Base-by-base conservation (phyloP, 2,329 filamentous ascomycete genomes). In the Talaromyces marneffei region DNA sequence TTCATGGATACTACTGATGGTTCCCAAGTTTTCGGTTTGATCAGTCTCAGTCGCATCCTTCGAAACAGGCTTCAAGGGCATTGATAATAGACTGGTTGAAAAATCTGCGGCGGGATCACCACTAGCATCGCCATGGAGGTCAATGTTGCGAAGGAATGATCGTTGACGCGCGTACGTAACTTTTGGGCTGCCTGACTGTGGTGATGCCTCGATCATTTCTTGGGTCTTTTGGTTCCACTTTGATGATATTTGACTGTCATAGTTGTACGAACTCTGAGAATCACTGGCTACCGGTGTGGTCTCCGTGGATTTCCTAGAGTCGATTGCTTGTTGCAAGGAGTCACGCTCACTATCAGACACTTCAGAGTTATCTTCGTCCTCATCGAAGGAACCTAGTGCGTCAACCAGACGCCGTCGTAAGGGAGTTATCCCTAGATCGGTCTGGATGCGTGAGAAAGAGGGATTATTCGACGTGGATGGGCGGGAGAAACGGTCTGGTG, bases 121-220 rank as follows among this genome's bases (percentile, higher is more conserved):
- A 23, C 27, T 37, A 25, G 58, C 40, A 9, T 60, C 57, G 23
- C 37, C 55, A 18, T 58, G 23, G 8, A 52, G 20, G 37, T 66
- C 60, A 6, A 52, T 29, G 64, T 86, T 83, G 65, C 81, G 78
- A n/a, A 87, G 72, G 63, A 86, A 85, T 1, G 85, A 85, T 50
- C 85, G 79, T 65, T 83, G 78, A 39, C 80, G 80, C 14, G 82
- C 82, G 70, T 88, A 88, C 2, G 85, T 88, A 46, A 84, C 73
- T 65, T 75, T 82, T 4, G 78, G 73, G 2, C 75, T 77, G 57
- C 65, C 65, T 12, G 70, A 57, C 59, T 68, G 66, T 10, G 72
- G 65, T 33, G 69, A 66, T 44, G 53, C 20, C 5, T 52, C 40
- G 10, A 40, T 52, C 33, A 20, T 27, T 20, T 55, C 60, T 18